Evolutionary conservation across 352 stramenopile species (phyloP), one percentile per base, ranked within the genome.

Genomic region (Phytophthora litchii): DNA sequence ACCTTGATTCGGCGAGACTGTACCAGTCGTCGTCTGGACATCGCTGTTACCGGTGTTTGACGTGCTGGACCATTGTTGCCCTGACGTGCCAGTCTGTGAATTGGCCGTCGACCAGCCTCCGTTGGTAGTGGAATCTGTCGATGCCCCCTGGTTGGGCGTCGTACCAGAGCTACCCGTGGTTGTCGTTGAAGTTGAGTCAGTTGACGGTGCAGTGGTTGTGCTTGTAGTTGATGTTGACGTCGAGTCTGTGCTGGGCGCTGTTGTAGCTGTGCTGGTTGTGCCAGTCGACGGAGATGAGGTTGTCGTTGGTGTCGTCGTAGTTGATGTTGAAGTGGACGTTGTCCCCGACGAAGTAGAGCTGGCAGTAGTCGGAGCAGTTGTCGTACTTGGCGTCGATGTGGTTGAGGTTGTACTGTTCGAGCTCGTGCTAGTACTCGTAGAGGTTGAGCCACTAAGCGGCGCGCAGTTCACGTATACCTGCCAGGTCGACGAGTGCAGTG

Each of bases 381-480:
- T 46, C 9, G 55, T 62, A 13, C 19, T 61, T 0, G 64, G 44
- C 14, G 23, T 48, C 3, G 51, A 54, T 13, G 64, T 60, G 7
- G 45, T 61, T 7, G 54, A 60, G 46, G 54, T 19, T 11, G 32
- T 27, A 7, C 17, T 46, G 0, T 34, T 34, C 29, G 53, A 64
- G 7, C 25, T 21, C 11, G 57, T 54, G 25, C 58, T 69, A 4
- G 45, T 36, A 17, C 51, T 46, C 13, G 58, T 65, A 14, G 58
- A 64, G 4, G 46, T 65, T 1, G 60, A 67, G 17, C 35, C 44
- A 29, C 54, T 53, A 8, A 60, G 27, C 10, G 60, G 44, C 3
- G 64, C 52, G 23, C 64, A 74, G 32, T 74, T 71, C 25, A 64
- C 60, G 53, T 78, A 76, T n/a, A 70, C 59, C 41, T 80, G 71